These are phyloP conservation scores for Trichoderma sp. DNA, from an alignment of 2,329 filamentous ascomycete genomes.

Conservation along the genomic window DNA sequence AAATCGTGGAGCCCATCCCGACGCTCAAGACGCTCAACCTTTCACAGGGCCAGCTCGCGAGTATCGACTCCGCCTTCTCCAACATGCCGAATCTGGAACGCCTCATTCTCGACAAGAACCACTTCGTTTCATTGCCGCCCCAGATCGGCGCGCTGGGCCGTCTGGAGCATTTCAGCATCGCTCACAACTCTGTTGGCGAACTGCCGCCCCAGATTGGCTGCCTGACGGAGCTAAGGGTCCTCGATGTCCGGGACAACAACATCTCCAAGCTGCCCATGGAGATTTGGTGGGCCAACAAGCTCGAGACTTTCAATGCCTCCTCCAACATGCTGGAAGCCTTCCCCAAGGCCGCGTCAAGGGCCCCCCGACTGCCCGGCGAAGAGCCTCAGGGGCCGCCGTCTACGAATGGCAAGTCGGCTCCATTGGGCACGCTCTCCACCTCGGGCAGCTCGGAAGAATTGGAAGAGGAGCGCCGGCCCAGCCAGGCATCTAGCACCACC, in stretches of 20 bases:
- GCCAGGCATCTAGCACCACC: constrained; percentile 73
- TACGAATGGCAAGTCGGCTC: constrained; percentile 47
- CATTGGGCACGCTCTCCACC: constrained; percentile 51
- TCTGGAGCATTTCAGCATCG: constrained; percentile 90
- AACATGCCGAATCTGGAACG: constrained; percentile 86
- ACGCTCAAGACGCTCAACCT: constrained; percentile 86
- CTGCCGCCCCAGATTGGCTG: constrained; percentile 87
- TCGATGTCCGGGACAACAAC: constrained; percentile 94
- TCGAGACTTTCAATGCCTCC: constrained; percentile 92
- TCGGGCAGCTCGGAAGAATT: constrained; percentile 80
- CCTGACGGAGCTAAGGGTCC: constrained; percentile 76
- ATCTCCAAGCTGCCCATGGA: constrained; percentile 85
- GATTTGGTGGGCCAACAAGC: constrained; percentile 89
- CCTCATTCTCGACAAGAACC: constrained; percentile 89
- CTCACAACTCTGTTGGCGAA: constrained; percentile 83
- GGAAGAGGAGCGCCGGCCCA: constrained; percentile 70
- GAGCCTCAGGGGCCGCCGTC: constrained; percentile 42
- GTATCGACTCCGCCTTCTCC: constrained; percentile 85
- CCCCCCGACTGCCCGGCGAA: constrained; percentile 63
- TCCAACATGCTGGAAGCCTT: constrained; percentile 92
- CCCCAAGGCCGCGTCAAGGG: constrained; percentile 78
- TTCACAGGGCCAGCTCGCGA: constrained; percentile 86
- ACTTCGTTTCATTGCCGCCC: constrained; percentile 85
- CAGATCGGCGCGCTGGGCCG: constrained; percentile 82
- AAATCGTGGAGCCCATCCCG: constrained; percentile 73